Evolutionary conservation across 2,329 filamentous ascomycete species (phyloP).

Genomic region (Sarocladiaceae sp.): DNA sequence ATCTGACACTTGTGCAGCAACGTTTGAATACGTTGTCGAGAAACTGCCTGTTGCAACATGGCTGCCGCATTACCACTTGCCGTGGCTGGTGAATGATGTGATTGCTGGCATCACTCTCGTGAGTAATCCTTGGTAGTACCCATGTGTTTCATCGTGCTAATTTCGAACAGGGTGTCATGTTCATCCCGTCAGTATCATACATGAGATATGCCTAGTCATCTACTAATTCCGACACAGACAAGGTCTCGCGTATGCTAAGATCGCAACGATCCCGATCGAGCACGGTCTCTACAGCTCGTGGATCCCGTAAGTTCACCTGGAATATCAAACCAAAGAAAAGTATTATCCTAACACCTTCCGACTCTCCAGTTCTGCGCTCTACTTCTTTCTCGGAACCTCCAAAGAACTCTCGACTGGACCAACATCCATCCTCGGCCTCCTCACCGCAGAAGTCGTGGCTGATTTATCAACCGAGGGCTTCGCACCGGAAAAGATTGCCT

Average conservation of each 20-base stretch:
- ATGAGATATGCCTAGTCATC: neutral
- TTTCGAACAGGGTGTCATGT: conserved; percentile 38
- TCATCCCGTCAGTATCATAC: conserved; percentile 39
- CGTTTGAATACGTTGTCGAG: conserved; percentile 49
- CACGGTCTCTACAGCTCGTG: conserved; percentile 55
- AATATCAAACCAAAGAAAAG: neutral
- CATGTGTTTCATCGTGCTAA: neutral
- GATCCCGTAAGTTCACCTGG: conserved; percentile 33
- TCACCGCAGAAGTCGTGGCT: conserved; percentile 54
- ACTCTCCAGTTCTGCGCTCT: conserved; percentile 34
- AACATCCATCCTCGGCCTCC: conserved; percentile 57
- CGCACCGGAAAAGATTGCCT: conserved; percentile 48
- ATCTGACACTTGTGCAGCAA: conserved; percentile 24
- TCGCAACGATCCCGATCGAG: conserved; percentile 54
- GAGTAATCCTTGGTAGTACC: neutral
- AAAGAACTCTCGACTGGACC: conserved; percentile 59
- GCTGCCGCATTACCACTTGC: conserved; percentile 54
- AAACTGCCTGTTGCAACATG: conserved; percentile 58
- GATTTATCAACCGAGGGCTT: conserved; percentile 44
- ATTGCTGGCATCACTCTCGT: conserved; percentile 53
- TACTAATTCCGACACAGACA: conserved; percentile 24
- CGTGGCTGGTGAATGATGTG: conserved; percentile 56
- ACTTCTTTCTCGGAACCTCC: conserved; percentile 55
- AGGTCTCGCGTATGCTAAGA: conserved; percentile 55
- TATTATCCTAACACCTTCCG: neutral